phyloP scores from a whole-genome alignment of 441 rosid genomes.

The California macrophylla region DNA sequence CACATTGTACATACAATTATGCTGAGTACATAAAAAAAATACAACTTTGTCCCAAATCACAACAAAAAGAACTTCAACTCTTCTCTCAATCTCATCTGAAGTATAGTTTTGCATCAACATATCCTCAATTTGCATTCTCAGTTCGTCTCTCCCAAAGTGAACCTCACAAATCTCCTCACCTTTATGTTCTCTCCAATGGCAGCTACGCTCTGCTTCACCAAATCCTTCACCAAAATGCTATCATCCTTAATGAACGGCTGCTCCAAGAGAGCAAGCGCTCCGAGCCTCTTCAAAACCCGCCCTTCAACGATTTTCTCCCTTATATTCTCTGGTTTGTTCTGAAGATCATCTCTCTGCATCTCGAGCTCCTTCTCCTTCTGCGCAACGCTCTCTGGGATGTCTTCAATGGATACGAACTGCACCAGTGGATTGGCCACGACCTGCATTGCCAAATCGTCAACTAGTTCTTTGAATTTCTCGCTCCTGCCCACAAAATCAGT shows the following conservation, averaged over 20 bases:
- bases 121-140: slow-evolving; percentile 17
- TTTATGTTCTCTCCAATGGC: slow-evolving; percentile 74
- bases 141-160: slow-evolving; percentile 57
- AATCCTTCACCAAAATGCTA: slow-evolving; percentile 55
- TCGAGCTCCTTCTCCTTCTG: slow-evolving; percentile 68
- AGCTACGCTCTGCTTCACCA: slow-evolving; percentile 72
- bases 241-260: slow-evolving; percentile 72
- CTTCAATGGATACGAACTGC: slow-evolving; percentile 60
- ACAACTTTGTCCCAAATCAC: neutral
- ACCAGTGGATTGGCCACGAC: slow-evolving; percentile 84
- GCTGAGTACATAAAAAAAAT: no score
- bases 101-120: neutral
- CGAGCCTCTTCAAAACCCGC: slow-evolving; percentile 67
- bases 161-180: slow-evolving; percentile 53
- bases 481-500: slow-evolving; percentile 93
- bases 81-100: neutral
- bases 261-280: slow-evolving; percentile 64
- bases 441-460: slow-evolving; percentile 88
- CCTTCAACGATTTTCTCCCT: slow-evolving; percentile 79
- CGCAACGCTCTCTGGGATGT: slow-evolving; percentile 41
- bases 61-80: neutral
- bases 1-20: no score
- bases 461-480: slow-evolving; percentile 73
- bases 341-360: slow-evolving; percentile 84
- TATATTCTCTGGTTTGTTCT: slow-evolving; percentile 75